Conservation (phyloP, 176 grass and related monocot species). For the Phoenix roebelenii region DNA sequence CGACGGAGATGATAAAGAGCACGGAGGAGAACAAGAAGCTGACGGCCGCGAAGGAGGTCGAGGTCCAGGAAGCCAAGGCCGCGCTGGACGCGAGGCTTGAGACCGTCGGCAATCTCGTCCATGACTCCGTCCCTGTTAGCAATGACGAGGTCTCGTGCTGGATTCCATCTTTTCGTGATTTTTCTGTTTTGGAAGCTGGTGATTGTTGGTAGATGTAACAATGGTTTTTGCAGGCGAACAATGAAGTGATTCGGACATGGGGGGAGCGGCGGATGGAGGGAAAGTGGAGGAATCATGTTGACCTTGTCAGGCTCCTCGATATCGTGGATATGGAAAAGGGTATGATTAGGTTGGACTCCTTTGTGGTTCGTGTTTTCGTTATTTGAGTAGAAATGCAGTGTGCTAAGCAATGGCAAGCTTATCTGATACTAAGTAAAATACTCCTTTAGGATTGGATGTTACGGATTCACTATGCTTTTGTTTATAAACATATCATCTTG, state of each 20-base stretch:
- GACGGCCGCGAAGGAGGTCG: slow-evolving; percentile 51
- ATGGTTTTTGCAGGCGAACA: slow-evolving; percentile 46
- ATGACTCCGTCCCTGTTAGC: slow-evolving; percentile 60
- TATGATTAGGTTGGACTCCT: slow-evolving; percentile 12
- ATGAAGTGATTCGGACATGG: slow-evolving; percentile 53
- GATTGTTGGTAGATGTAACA: background rate
- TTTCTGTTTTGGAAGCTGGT: too few relatives aligned
- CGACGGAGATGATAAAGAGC: slow-evolving; percentile 57
- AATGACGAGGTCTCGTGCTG: slow-evolving; percentile 36
- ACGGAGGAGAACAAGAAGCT: slow-evolving; percentile 73
- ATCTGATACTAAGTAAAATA: too few relatives aligned
- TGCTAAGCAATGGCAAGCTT: too few relatives aligned
- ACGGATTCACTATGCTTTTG: too few relatives aligned
- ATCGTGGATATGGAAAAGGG: slow-evolving; percentile 75
- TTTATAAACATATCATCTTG: too few relatives aligned
- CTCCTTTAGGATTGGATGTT: too few relatives aligned
- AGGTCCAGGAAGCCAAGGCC: slow-evolving; percentile 82
- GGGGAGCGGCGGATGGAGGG: slow-evolving; percentile 61
- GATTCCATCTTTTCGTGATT: too few relatives aligned
- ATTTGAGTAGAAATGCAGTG: too few relatives aligned
- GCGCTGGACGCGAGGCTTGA: slow-evolving; percentile 49
- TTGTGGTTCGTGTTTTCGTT: too few relatives aligned
- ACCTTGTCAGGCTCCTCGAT: slow-evolving; percentile 70
- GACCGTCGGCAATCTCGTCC: slow-evolving; percentile 73
- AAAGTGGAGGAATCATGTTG: slow-evolving; percentile 80